Conservation (phyloP, 495 filamentous ascomycete genomes). For the Xylaria acuta region DNA sequence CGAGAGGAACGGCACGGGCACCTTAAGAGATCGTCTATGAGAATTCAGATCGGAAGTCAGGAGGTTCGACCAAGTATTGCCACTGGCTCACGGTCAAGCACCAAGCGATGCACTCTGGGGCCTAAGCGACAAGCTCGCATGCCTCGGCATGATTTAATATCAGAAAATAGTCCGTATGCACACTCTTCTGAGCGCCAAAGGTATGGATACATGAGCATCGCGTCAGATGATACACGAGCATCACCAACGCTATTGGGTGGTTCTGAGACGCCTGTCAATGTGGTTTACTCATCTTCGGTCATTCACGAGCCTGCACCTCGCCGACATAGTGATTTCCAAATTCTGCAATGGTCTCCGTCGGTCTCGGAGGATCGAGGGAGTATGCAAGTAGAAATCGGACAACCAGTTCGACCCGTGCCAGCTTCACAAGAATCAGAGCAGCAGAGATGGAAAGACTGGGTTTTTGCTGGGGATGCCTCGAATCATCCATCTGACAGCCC, state of each 20-base stretch:
- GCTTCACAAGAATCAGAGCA: conserved; percentile 34
- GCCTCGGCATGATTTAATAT: conserved; percentile 24
- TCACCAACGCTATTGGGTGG: neutral
- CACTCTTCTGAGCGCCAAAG: neutral
- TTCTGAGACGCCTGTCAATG: conserved; percentile 30
- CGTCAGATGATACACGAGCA: neutral
- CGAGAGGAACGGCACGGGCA: neutral
- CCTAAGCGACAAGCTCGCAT: neutral
- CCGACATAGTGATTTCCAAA: conserved; percentile 24
- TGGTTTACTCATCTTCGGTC: conserved; percentile 33
- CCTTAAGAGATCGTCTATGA: conserved; percentile 25
- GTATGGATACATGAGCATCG: neutral
- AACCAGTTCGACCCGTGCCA: conserved; percentile 25
- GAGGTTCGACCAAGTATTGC: conserved; percentile 38
- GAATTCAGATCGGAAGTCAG: conserved; percentile 48
- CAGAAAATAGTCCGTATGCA: conserved; percentile 22
- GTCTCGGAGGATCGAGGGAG: conserved; percentile 34
- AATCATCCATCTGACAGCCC: conserved; percentile 10
- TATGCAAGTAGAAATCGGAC: conserved; percentile 37
- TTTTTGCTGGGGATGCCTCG: neutral
- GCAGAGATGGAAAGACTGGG: conserved; percentile 31
- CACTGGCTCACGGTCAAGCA: conserved; percentile 26
- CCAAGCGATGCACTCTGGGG: conserved; percentile 25
- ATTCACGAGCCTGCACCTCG: conserved; percentile 38
- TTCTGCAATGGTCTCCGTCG: conserved; percentile 34